These are phyloP conservation scores for Magnolia officinalis DNA, from an alignment of 164 flowering plant species.

Conservation along the genomic window DNA sequence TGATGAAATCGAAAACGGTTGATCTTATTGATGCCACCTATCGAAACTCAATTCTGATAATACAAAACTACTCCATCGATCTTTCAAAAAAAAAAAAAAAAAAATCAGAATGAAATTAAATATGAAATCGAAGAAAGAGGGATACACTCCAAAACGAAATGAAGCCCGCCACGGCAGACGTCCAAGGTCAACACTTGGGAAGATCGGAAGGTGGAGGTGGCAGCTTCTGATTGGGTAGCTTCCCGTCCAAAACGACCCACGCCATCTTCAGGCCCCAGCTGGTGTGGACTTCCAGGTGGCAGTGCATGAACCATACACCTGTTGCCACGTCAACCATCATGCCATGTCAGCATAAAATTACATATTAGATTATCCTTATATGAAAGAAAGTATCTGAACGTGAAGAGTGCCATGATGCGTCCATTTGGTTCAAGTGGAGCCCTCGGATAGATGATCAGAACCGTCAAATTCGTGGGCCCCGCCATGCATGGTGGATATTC, in stretches of 20 bases:
- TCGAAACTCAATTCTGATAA: too few relatives aligned
- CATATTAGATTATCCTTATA: not conserved
- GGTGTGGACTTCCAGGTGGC: conserved; percentile 53
- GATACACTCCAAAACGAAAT: not conserved
- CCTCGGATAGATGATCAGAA: too few relatives aligned
- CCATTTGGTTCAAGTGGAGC: too few relatives aligned
- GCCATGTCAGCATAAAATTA: not conserved
- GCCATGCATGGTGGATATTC: too few relatives aligned
- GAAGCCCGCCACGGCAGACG: not conserved
- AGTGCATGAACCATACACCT: conserved; percentile 76
- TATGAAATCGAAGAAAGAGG: not conserved
- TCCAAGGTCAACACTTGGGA: conserved; percentile 43
- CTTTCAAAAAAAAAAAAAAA: not conserved
- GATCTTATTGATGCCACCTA: too few relatives aligned
- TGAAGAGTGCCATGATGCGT: too few relatives aligned
- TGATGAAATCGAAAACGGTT: too few relatives aligned
- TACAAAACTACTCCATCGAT: too few relatives aligned
- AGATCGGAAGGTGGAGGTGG: conserved; percentile 64
- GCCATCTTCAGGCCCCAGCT: conserved; percentile 71
- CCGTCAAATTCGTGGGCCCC: too few relatives aligned
- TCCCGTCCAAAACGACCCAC: conserved; percentile 48
- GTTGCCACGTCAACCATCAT: conserved; percentile 1
- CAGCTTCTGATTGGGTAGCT: conserved; percentile 39
- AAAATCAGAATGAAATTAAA: not conserved
- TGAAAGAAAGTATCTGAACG: too few relatives aligned